Percentiles rank a stretch among this genome's conserved stretches.
These are phyloP conservation scores for Sclerotinia borealis DNA, from an alignment of 2,329 filamentous ascomycete genomes.

Conservation along the genomic window DNA sequence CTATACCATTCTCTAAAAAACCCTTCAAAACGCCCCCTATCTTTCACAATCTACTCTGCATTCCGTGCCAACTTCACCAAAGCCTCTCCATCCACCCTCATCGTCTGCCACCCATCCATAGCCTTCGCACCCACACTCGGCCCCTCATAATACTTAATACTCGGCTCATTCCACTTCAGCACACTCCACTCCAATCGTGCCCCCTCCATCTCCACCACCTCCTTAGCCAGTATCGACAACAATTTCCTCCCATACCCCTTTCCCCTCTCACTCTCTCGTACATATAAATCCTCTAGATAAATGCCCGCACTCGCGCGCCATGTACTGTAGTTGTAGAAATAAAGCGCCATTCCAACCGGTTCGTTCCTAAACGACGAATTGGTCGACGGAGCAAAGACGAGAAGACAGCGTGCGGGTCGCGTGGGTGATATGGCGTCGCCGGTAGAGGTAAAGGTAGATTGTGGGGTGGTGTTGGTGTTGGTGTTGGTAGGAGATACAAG, in stretches of 20 bases:
- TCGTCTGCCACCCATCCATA: conserved; percentile 67
- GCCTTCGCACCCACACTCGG: conserved; percentile 52
- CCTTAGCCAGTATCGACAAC: conserved; percentile 69
- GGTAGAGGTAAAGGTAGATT: conserved; percentile 34
- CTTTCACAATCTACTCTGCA: conserved; percentile 11
- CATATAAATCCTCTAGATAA: conserved; percentile 91
- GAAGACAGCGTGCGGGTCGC: conserved; percentile 68
- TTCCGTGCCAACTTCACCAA: conserved; percentile 50
- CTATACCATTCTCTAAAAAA: background rate
- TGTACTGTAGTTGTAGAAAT: conserved; percentile 94
- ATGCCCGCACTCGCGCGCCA: conserved; percentile 85
- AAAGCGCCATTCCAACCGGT: conserved; percentile 73
- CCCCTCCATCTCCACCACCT: conserved; percentile 67
- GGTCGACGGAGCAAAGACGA: conserved; percentile 49
- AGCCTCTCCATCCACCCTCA: conserved; percentile 65
- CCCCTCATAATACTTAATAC: conserved; percentile 74
- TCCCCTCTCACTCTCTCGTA: conserved; percentile 62
- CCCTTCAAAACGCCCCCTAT: background rate
- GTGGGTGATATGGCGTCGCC: conserved; percentile 49
- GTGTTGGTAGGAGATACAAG: conserved; percentile 40
- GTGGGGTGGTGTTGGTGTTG: no score
- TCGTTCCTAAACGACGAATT: conserved; percentile 15
- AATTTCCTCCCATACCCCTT: conserved; percentile 75
- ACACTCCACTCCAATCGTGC: conserved; percentile 84
- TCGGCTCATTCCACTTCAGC: conserved; percentile 87